These are phyloP conservation scores for Syzygium grande DNA, from an alignment of 345 rosid species.

Conservation along the genomic window DNA sequence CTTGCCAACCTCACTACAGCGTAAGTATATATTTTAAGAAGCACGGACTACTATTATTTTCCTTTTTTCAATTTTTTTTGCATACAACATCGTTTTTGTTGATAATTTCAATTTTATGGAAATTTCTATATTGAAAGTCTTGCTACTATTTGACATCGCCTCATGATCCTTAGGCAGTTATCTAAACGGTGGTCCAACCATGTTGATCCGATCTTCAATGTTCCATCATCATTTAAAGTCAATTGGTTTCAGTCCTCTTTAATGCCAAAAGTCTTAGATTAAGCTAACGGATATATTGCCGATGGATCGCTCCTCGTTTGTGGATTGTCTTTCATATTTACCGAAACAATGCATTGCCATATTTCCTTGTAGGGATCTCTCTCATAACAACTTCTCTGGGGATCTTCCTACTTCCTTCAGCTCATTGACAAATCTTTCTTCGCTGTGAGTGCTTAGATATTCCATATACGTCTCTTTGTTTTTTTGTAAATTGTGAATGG, in stretches of 20 bases:
- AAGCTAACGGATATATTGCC: background rate
- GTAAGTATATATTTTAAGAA: constrained; percentile 35
- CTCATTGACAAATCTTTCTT: constrained; percentile 56
- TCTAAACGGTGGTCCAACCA: background rate
- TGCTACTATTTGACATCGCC: background rate
- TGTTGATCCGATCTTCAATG: background rate
- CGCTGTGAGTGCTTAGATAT: constrained; percentile 49
- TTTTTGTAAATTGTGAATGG: background rate
- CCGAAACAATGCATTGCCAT: background rate
- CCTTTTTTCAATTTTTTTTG: background rate
- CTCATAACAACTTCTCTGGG: constrained; percentile 87
- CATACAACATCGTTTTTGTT: background rate
- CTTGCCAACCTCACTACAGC: constrained; percentile 40
- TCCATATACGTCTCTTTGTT: background rate
- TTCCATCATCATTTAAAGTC: background rate
- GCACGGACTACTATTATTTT: background rate
- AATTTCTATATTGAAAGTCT: background rate
- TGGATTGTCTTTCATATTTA: background rate
- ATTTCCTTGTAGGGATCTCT: constrained; percentile 61
- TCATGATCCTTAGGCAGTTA: background rate
- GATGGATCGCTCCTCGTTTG: background rate
- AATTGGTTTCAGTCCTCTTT: background rate
- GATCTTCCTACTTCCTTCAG: constrained; percentile 81
- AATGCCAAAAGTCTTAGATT: background rate
- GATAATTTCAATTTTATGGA: background rate